Evolutionary conservation across 75 land plant genomes (phyloP).

Genomic region (Pinus tabuliformis): DNA sequence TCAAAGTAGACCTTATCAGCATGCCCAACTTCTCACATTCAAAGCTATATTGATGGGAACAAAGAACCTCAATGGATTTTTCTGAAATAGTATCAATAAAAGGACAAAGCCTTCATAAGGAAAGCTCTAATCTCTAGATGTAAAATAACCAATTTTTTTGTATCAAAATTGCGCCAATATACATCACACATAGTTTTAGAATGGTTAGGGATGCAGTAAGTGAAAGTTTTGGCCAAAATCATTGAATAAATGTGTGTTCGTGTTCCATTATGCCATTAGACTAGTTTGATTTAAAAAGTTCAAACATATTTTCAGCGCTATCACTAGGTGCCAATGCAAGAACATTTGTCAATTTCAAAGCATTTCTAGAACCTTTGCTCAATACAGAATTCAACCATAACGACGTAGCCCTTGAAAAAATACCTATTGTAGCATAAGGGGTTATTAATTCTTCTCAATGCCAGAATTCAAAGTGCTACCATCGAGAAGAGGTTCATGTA

Average conservation of each 20-base stretch:
- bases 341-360: conserved; percentile 64
- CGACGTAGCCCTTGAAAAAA: conserved; percentile 41
- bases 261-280: conserved; percentile 22
- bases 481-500: conserved; percentile 37
- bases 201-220: conserved; percentile 62
- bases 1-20: conserved; percentile 56
- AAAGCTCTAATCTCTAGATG: too few species aligned
- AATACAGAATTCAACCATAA: conserved; percentile 80
- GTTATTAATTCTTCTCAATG: conserved; percentile 16
- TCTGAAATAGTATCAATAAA: too few species aligned
- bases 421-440: conserved; percentile 49
- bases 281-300: conserved; percentile 55
- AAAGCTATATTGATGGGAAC: too few species aligned
- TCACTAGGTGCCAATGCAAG: conserved; percentile 68
- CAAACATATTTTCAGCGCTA: conserved; percentile 36
- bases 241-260: conserved; percentile 53
- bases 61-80: too few species aligned
- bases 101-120: too few species aligned
- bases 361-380: conserved; percentile 50
- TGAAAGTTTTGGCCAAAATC: conserved; percentile 69
- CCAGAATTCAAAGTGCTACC: not conserved
- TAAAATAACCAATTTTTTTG: conserved; percentile 65
- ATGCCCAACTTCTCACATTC: too few species aligned
- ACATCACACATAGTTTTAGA: conserved; percentile 51
- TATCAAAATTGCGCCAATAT: conserved; percentile 78